Evolutionary conservation across 805 yeast genomes (phyloP).

Genomic region (Pichia phayaonensis): DNA sequence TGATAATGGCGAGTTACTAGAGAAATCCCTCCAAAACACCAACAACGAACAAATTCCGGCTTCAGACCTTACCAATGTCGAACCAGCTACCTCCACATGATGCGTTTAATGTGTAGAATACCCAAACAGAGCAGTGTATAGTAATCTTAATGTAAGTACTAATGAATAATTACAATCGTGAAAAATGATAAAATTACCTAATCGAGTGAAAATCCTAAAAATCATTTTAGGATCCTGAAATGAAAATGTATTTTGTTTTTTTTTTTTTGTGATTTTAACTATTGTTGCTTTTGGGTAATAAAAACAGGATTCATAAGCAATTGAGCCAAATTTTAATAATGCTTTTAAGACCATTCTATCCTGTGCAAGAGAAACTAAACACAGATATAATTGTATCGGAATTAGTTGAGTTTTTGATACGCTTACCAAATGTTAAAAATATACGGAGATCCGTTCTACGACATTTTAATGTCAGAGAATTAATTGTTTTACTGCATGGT

Average conservation of each 20-base stretch:
- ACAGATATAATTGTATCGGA: not conserved
- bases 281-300: not conserved
- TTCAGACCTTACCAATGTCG: not conserved
- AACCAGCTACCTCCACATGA: not conserved
- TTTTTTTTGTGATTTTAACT: too few relatives aligned
- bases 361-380: not conserved
- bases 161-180: not conserved
- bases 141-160: not conserved
- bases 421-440: not conserved
- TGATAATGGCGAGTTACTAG: conserved; percentile 11
- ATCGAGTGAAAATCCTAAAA: too few relatives aligned
- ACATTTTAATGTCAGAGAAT: conserved; percentile 1
- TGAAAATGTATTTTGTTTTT: too few relatives aligned
- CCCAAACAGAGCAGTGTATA: not conserved
- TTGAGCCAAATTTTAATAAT: not conserved
- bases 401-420: not conserved
- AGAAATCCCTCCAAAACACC: not conserved
- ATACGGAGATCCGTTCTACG: not conserved
- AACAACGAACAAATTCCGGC: not conserved
- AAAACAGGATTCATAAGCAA: not conserved
- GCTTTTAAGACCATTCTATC: conserved; percentile 4
- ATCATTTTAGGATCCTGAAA: too few relatives aligned
- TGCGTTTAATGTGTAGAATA: not conserved
- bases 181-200: not conserved
- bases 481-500: conserved; percentile 5